Base-by-base conservation (phyloP, 2,329 filamentous ascomycete genomes). In the Penicillium frequentans region DNA sequence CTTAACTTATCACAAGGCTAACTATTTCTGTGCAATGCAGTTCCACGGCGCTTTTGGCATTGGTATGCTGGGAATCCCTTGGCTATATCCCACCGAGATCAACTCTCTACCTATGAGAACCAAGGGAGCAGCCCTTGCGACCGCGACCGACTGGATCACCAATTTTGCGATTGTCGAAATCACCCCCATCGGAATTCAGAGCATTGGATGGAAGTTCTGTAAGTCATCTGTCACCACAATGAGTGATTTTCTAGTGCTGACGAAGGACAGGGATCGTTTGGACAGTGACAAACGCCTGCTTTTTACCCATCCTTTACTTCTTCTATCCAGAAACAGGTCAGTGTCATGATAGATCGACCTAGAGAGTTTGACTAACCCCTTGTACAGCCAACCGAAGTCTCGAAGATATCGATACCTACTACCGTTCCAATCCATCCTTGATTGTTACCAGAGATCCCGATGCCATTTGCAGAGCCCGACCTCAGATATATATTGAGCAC, bases 21-120 rank as follows among this genome's bases (percentile, higher is more conserved):
- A 52, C 13, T 3, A 19, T 13, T 23, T 9, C 19, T 21, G 1
- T 27, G n/a, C 8, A 7, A 7, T 11, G 4, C 5, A 55, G 45
- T 62, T 45, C 29, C 54, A 59, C 29, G 39, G 54, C 9, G 45
- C 49, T 0, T 63, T 63, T 39, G 60, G 60, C 27, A 59, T 59
- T 39, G 60, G 60, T 8, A 63, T 63, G 60, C 52, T 61, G 3
- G 68, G 74, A 26, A 54, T 61, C 6, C 71, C 72, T 1, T 77
- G 74, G 74, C 62, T 81, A 0, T 81, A 80, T 56, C 78, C 79
- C 0, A 76, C 79, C 1, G 80, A 82, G 55, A 81, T 82, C 66
- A 82, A 82, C 61, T 75, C 74, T 0, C 66, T 82, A 23, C 68
- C 72, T 0, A 81, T 81, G 77, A 68, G 80, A 14, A 78, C 77